Evolutionary conservation across 2,329 filamentous ascomycete genomes (phyloP).

Genomic region (Sporothrix brunneoviolacea): DNA sequence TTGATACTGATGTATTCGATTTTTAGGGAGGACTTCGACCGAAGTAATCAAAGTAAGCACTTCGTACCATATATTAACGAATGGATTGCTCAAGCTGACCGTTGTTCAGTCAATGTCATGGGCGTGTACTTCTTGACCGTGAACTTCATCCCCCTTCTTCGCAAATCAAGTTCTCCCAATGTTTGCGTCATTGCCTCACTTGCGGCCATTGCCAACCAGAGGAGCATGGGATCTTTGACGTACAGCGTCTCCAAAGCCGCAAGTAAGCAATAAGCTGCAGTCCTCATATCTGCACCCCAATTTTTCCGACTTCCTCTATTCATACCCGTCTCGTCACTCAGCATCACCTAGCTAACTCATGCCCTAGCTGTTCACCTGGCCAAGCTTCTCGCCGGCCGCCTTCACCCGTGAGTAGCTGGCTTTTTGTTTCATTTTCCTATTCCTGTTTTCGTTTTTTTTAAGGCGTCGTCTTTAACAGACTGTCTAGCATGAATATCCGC

Average conservation of each 20-base stretch:
- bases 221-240: constrained; percentile 21
- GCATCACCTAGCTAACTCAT: too few species aligned
- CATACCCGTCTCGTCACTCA: too few species aligned
- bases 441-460: neutral
- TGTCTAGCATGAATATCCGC: constrained; percentile 20
- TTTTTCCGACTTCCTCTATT: too few species aligned
- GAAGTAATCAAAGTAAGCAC: constrained; percentile 6
- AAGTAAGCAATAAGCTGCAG: too few species aligned
- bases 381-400: constrained; percentile 17
- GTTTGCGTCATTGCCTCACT: constrained; percentile 24
- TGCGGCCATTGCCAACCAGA: constrained; percentile 21
- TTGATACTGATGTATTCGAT: neutral
- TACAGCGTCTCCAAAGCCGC: constrained; percentile 24
- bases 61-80: too few species aligned
- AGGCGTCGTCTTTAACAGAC: neutral
- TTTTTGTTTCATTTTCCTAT: neutral
- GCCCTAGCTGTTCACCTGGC: constrained; percentile 20
- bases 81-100: too few species aligned
- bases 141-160: constrained; percentile 23
- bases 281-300: too few species aligned
- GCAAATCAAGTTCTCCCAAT: constrained; percentile 22
- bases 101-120: constrained; percentile 22
- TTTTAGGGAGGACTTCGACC: constrained; percentile 10
- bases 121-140: constrained; percentile 25
- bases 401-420: constrained; percentile 18